A percentile compares a stretch with the other conserved stretches of the same genome.
Conservation (phyloP, 2,329 filamentous ascomycete species). For the Mariannaea elegans region DNA sequence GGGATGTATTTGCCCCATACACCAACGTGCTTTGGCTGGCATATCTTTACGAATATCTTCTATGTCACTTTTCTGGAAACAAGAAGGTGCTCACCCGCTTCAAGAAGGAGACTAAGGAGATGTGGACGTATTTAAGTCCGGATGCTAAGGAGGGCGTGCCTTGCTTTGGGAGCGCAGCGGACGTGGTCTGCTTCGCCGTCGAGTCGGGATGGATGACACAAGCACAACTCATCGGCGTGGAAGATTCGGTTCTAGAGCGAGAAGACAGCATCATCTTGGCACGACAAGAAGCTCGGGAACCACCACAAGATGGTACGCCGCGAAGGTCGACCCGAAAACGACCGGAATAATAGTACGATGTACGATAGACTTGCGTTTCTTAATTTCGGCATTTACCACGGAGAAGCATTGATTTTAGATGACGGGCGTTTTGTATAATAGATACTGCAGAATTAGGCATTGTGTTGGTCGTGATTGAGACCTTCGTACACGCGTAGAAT, state of each 20-base stretch:
- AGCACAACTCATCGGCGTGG: conserved; percentile 57
- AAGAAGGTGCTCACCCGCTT: conserved; percentile 58
- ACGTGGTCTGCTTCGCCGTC: conserved; percentile 65
- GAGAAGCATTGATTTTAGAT: background rate
- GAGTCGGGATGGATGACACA: conserved; percentile 66
- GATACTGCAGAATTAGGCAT: conserved; percentile 2
- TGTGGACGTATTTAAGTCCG: conserved; percentile 64
- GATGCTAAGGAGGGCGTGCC: conserved; percentile 57
- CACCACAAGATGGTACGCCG: conserved; percentile 30
- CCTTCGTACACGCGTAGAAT: background rate
- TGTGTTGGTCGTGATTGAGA: background rate
- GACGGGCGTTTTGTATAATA: conserved; percentile 16
- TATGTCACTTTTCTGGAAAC: conserved; percentile 56
- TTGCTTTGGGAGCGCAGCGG: conserved; percentile 63
- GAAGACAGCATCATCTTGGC: conserved; percentile 54
- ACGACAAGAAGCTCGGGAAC: conserved; percentile 37
- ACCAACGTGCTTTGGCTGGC: conserved; percentile 73
- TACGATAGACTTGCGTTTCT: conserved; percentile 1
- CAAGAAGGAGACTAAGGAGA: conserved; percentile 57
- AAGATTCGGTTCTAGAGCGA: conserved; percentile 47
- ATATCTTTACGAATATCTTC: conserved; percentile 66
- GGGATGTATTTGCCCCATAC: conserved; percentile 65
- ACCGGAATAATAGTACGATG: conserved; percentile 13
- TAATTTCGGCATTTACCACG: background rate
- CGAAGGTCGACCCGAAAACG: conserved; percentile 39